Conservation (phyloP, 2,329 filamentous ascomycete genomes). For the Claviceps spartinae region DNA sequence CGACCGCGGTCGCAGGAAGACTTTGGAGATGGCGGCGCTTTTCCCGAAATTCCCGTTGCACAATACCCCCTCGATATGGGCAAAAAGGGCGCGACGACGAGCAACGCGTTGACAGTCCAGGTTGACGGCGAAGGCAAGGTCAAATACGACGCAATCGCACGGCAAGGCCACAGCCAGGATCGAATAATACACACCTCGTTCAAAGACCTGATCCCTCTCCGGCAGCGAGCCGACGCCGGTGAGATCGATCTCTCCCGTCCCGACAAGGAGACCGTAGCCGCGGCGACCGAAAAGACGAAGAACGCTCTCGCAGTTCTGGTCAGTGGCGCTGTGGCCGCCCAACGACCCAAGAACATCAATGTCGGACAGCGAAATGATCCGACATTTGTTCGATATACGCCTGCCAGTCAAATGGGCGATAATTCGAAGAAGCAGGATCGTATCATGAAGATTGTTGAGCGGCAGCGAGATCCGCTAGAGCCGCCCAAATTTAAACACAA, state of each 20-base stretch:
- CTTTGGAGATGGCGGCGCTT: constrained; percentile 91
- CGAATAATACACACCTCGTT: constrained; percentile 89
- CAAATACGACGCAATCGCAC: constrained; percentile 90
- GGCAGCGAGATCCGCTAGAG: constrained; percentile 89
- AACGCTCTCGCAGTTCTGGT: constrained; percentile 73
- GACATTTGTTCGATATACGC: constrained; percentile 91
- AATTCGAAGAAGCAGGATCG: constrained; percentile 78
- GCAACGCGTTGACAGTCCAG: constrained; percentile 83
- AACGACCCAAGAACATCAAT: constrained; percentile 92
- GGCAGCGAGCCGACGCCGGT: constrained; percentile 84
- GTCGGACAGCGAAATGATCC: constrained; percentile 68
- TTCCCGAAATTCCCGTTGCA: constrained; percentile 83
- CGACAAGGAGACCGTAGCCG: constrained; percentile 69
- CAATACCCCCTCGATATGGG: constrained; percentile 97
- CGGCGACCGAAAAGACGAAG: constrained; percentile 77
- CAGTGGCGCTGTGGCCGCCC: constrained; percentile 72
- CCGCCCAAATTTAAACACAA: constrained; percentile 98
- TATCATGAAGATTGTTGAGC: constrained; percentile 96
- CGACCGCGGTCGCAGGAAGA: constrained; percentile 78
- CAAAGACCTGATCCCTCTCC: constrained; percentile 87
- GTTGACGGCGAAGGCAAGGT: constrained; percentile 87
- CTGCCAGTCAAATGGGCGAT: constrained; percentile 91
- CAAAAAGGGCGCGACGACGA: constrained; percentile 56
- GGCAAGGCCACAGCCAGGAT: constrained; percentile 71
- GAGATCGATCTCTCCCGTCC: constrained; percentile 80